Base-by-base conservation (phyloP, 768 basidiomycete genomes). In the Asterophora lycoperdoides region DNA sequence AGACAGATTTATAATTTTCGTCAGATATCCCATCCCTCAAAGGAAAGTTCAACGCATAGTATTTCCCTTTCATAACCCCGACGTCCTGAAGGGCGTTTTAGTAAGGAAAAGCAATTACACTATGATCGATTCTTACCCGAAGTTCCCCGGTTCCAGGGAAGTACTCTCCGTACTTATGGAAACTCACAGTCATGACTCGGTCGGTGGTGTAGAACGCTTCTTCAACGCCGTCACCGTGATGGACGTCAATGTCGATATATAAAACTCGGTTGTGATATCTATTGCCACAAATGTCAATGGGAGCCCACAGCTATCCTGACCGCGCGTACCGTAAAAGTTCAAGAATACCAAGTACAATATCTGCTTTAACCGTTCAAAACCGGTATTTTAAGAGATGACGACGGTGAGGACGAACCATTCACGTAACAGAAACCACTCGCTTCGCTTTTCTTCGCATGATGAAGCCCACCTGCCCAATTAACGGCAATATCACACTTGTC, bases 131-230 rank as follows among this genome's bases (percentile, higher is more conserved):
- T 63, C 83, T 56, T 61, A 91, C 91, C 56, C 94, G 79, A 34
- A 96, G 74, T 67, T 96, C 94, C n/a, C 96, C 96, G 5, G 96
- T 99, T 35, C 96, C 96, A 20, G 96, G 96, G 68, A 99, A 99
- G 68, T 89, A 99, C 67, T 99, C 96, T 29, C 96, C 96, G 56
- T 97, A 99, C 67, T 98, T 97, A 65, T 99, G 96, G 69, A 98
- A 96, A 58, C 90, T 93, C 61, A 85, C 85, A 0, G 95, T 98
- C 96, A 98, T 98, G 48, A 99, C 96, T 37, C 96, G 79, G 64
- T 99, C 95, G 17, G 96, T 98, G 3, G 93, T 94, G 67, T 98
- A 99, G 66, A 99, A 99, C 0, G 96, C 96, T 68, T 99, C 96
- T 64, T 99, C 96, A 18, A 99, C 96, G 36, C 96, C 96, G 66